Evolutionary conservation across 352 stramenopile species (phyloP).

Genomic region (Phytophthora pisi): DNA sequence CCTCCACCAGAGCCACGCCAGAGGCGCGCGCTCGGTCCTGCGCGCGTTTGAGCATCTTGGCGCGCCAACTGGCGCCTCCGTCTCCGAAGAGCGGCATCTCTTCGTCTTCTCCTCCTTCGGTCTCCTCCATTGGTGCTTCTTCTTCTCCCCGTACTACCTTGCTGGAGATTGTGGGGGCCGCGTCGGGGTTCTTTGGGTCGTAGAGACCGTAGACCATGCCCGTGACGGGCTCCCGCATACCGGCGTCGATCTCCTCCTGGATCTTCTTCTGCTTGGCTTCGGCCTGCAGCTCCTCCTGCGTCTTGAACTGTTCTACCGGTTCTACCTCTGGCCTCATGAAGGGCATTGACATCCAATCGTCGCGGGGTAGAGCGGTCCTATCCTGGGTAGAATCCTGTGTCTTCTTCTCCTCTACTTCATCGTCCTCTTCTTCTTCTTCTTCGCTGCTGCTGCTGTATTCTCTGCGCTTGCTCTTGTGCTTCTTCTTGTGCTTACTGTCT

Average conservation of each 20-base stretch:
- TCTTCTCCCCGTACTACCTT: slow-evolving; percentile 23
- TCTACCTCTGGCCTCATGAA: slow-evolving; percentile 46
- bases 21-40: slow-evolving; percentile 63
- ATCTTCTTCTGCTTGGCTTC: slow-evolving; percentile 63
- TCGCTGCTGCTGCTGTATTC: slow-evolving; percentile 22
- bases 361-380: slow-evolving; percentile 42
- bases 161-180: slow-evolving; percentile 34
- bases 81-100: slow-evolving; percentile 61
- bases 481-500: slow-evolving; percentile 42
- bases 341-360: slow-evolving; percentile 88
- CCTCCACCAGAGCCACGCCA: slow-evolving; percentile 57
- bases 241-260: slow-evolving; percentile 78
- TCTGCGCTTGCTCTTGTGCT: slow-evolving; percentile 33
- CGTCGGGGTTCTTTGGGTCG: slow-evolving; percentile 78
- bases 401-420: neutral
- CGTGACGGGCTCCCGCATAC: slow-evolving; percentile 76
- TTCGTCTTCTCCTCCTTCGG: slow-evolving; percentile 9
- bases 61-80: slow-evolving; percentile 80
- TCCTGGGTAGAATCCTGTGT: neutral
- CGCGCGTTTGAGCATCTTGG: slow-evolving; percentile 83
- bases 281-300: slow-evolving; percentile 38
- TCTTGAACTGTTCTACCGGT: slow-evolving; percentile 43
- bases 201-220: slow-evolving; percentile 83
- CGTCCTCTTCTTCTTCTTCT: slow-evolving; percentile 17
- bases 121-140: slow-evolving; percentile 5